Conservation (phyloP, 352 stramenopile genomes). For the Peronospora destructor region DNA sequence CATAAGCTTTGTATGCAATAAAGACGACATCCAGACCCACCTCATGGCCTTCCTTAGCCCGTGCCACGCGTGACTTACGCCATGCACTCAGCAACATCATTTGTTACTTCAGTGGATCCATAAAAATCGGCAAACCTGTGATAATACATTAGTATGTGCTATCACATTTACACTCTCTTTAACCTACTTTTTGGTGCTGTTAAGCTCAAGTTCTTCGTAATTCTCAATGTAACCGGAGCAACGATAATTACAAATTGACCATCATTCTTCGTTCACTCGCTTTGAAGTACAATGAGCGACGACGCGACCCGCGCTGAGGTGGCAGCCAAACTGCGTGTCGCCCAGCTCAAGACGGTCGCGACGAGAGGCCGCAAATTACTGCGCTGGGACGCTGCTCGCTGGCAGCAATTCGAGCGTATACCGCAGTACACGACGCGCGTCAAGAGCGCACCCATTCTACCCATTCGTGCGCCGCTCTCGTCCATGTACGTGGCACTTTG, state of each 20-base stretch:
- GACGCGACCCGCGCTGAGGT: constrained; percentile 27
- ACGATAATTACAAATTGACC: constrained; percentile 11
- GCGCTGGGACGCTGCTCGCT: constrained; percentile 53
- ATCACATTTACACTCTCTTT: constrained; percentile 1
- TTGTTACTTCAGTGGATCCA: not conserved
- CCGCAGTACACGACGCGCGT: constrained; percentile 48
- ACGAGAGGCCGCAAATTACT: constrained; percentile 53
- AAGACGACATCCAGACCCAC: constrained; percentile 9
- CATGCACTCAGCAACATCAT: constrained; percentile 29
- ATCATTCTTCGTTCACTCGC: constrained; percentile 20
- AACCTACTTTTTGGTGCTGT: constrained; percentile 1
- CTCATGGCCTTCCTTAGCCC: constrained; percentile 38
- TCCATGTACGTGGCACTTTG: constrained; percentile 44
- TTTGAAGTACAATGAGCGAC: constrained; percentile 26
- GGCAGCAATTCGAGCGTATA: constrained; percentile 53
- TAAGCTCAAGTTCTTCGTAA: constrained; percentile 7
- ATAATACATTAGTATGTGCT: constrained; percentile 1
- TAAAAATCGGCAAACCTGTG: not conserved
- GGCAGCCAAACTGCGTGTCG: constrained; percentile 35
- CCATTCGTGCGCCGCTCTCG: constrained; percentile 74
- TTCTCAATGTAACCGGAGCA: constrained; percentile 2
- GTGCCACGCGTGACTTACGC: constrained; percentile 35
- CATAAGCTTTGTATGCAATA: not conserved
- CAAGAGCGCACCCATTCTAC: constrained; percentile 51
- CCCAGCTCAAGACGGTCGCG: constrained; percentile 14